A percentile compares a stretch with the other conserved stretches of the same genome.
Evolutionary conservation across 2,329 filamentous ascomycete genomes (phyloP).

Genomic region (Exophiala sideris): DNA sequence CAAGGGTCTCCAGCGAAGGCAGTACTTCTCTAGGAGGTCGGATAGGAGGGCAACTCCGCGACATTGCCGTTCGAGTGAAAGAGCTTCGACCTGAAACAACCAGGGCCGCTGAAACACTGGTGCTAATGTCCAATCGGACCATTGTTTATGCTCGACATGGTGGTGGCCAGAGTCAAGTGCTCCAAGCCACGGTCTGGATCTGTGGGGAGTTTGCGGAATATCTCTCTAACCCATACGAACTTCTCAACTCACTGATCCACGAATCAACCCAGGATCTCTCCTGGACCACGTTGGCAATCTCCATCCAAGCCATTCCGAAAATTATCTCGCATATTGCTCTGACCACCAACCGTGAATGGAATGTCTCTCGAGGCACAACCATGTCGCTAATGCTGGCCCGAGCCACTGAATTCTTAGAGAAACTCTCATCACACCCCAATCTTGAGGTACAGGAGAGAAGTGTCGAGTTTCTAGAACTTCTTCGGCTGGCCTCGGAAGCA

Average conservation of each 20-base stretch:
- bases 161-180: slow-evolving; percentile 57
- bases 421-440: slow-evolving; percentile 74
- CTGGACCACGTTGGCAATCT: slow-evolving; percentile 69
- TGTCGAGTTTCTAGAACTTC: slow-evolving; percentile 85
- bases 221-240: slow-evolving; percentile 66
- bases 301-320: slow-evolving; percentile 81
- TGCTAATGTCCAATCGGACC: slow-evolving; percentile 59
- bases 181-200: slow-evolving; percentile 78
- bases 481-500: slow-evolving; percentile 83
- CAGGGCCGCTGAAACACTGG: slow-evolving; percentile 71
- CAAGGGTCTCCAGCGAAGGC: slow-evolving; percentile 26
- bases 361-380: slow-evolving; percentile 67
- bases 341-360: slow-evolving; percentile 66
- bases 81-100: slow-evolving; percentile 78
- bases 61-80: slow-evolving; percentile 86
- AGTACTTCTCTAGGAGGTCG: slow-evolving; percentile 31
- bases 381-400: slow-evolving; percentile 75
- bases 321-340: slow-evolving; percentile 72
- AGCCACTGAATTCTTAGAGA: slow-evolving; percentile 77
- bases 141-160: slow-evolving; percentile 54
- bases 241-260: slow-evolving; percentile 72
- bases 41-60: slow-evolving; percentile 83
- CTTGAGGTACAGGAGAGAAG: slow-evolving; percentile 93
- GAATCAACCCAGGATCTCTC: slow-evolving; percentile 56
- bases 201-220: slow-evolving; percentile 82